Conservation (phyloP, 768 basidiomycete genomes). For the Piloderma croceum region DNA sequence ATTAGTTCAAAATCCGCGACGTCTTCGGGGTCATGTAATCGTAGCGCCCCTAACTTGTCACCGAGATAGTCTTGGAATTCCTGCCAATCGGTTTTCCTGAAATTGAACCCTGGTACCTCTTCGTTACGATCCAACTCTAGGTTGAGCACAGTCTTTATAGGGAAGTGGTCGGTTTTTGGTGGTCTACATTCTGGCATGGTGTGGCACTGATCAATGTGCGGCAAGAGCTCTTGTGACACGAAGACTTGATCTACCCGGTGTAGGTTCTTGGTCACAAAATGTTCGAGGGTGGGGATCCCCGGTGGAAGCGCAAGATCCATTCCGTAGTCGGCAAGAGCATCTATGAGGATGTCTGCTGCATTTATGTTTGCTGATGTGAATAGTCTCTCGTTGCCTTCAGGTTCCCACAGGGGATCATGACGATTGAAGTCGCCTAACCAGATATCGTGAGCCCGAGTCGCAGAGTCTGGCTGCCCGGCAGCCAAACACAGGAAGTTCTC, state of each 20-base stretch:
- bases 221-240: constrained; percentile 11
- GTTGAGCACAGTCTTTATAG: constrained; percentile 28
- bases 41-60: not conserved
- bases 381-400: constrained; percentile 5
- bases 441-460: constrained; percentile 8
- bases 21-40: not conserved
- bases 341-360: constrained; percentile 18
- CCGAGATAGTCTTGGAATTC: constrained; percentile 20
- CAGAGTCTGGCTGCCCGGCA: not conserved
- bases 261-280: constrained; percentile 24
- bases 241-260: constrained; percentile 43
- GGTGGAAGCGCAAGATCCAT: constrained; percentile 32
- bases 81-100: constrained; percentile 25
- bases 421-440: constrained; percentile 27
- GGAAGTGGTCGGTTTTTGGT: constrained; percentile 35
- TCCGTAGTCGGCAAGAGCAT: constrained; percentile 15
- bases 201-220: constrained; percentile 24
- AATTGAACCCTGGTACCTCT: constrained; percentile 17
- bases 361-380: constrained; percentile 6
- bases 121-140: not conserved
- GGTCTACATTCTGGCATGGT: constrained; percentile 12
- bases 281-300: constrained; percentile 30
- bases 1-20: not conserved
- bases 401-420: constrained; percentile 29
- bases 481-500: not conserved